Base-by-base conservation (phyloP, 2,329 filamentous ascomycete species). In the Colletotrichum salicis region DNA sequence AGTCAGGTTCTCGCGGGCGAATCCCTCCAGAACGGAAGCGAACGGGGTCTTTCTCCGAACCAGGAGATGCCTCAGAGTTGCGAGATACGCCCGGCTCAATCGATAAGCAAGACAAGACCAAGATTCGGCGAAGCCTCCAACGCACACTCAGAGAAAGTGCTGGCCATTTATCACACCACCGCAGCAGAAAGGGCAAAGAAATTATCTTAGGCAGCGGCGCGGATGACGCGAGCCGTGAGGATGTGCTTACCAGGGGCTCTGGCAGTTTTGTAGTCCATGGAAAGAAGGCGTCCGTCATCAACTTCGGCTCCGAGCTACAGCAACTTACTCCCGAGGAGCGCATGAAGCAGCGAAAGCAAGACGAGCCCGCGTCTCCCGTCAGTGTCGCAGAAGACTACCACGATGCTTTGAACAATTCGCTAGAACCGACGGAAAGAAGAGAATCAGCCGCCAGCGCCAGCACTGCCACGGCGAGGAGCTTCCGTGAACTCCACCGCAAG, bases 241-340 rank as follows among this genome's bases (percentile, higher is more conserved):
- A 94, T 75, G 91, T 93, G 12, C 86, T 99, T 13, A 86, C 93
- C 7, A 91, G 96, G 59, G 92, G 93, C 13, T 90, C 93, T 13
- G 94, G 94, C 5, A 97, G 94, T 77, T 99, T 99, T 80, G 97
- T 96, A 4, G 92, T 99, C 4, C 96, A 99, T 78, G 96, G 96
- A 72, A 99, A 98, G 85, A 98, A 99, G 82, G 96, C 96, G 3
- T 97, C 95, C 1, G 94, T 99, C 67, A 94, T 99, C 76, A 97
- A 94, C n/a, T 97, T 99, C 79, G 95, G 95, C 10, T 91, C 92
- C n/a, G 96, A 97, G 76, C 91, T 97, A 84, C 92, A 96, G 77
- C 92, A 89, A 71, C 90, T 95, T 82, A 88, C 92, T 1, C 87
- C 90, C 0, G 93, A 96, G 72, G 93, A 95, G 77, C 90, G 92